Evolutionary conservation across 345 rosid species (phyloP).

Genomic region (Pistacia integerrima): DNA sequence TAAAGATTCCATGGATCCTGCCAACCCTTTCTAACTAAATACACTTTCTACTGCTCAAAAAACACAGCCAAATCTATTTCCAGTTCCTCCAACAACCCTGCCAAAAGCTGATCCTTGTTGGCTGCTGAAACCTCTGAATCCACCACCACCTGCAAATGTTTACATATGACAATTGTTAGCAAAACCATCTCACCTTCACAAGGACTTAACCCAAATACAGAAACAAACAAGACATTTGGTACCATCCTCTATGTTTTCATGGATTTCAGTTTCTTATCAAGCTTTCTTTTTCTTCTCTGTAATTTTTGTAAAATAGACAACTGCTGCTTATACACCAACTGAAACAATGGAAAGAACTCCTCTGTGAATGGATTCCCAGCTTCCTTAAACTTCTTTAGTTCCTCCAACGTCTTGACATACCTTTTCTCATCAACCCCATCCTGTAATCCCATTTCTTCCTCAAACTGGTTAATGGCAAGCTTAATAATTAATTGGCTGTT

Average conservation of each 20-base stretch:
- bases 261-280: constrained; percentile 62
- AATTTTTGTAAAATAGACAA: constrained; percentile 51
- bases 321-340: constrained; percentile 55
- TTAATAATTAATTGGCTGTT: constrained; percentile 66
- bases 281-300: constrained; percentile 48
- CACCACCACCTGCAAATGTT: too few species aligned
- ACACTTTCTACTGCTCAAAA: too few species aligned
- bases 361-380: constrained; percentile 70
- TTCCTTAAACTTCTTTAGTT: constrained; percentile 59
- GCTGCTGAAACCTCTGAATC: too few species aligned
- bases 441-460: constrained; percentile 43
- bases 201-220: constrained; percentile 29
- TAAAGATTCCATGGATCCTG: too few species aligned
- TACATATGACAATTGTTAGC: too few species aligned
- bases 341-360: constrained; percentile 61
- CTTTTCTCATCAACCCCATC: constrained; percentile 37
- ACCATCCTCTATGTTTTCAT: constrained; percentile 76
- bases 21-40: too few species aligned
- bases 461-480: constrained; percentile 62
- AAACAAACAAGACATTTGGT: constrained; percentile 67
- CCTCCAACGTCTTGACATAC: constrained; percentile 64
- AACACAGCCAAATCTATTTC: too few species aligned
- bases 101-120: too few species aligned
- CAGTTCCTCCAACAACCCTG: too few species aligned
- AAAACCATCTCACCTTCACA: too few species aligned